These are phyloP conservation scores for Elsinoe fawcettii DNA, from an alignment of 2,329 filamentous ascomycete genomes.

Conservation along the genomic window DNA sequence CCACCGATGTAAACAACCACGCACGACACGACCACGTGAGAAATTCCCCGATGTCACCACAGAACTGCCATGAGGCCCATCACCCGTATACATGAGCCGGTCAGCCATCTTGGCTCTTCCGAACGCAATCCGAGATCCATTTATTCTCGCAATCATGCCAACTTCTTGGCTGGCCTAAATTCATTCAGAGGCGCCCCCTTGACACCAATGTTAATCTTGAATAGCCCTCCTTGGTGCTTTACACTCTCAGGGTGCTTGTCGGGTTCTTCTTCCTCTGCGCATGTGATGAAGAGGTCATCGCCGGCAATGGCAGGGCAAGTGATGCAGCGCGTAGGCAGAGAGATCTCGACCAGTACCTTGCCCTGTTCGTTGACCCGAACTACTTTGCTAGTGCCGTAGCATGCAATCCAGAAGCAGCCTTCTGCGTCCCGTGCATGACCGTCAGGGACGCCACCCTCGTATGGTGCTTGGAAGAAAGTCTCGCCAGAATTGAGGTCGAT, in stretches of 20 bases:
- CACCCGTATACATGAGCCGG: neutral
- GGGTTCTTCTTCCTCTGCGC: constrained; percentile 60
- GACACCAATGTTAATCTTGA: constrained; percentile 68
- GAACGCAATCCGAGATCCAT: neutral
- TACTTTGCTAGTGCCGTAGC: constrained; percentile 72
- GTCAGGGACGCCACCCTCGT: constrained; percentile 62
- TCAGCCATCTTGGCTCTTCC: neutral
- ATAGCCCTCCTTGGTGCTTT: constrained; percentile 62
- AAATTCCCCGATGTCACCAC: neutral
- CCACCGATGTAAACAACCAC: neutral
- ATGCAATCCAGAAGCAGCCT: constrained; percentile 80
- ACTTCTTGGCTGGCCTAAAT: constrained; percentile 36
- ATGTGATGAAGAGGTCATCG: constrained; percentile 68
- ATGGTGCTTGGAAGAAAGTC: constrained; percentile 62
- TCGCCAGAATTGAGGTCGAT: constrained; percentile 60
- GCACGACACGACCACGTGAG: neutral
- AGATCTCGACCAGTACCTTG: constrained; percentile 64
- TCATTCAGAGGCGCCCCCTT: constrained; percentile 55
- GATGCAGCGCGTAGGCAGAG: constrained; percentile 67
- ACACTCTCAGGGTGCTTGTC: constrained; percentile 55
- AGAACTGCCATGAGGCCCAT: neutral
- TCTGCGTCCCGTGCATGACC: constrained; percentile 77
- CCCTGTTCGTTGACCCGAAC: constrained; percentile 65
- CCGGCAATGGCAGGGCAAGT: constrained; percentile 78
- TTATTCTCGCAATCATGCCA: neutral